Conservation (phyloP, 768 basidiomycete genomes). For the Mycena galericulata region DNA sequence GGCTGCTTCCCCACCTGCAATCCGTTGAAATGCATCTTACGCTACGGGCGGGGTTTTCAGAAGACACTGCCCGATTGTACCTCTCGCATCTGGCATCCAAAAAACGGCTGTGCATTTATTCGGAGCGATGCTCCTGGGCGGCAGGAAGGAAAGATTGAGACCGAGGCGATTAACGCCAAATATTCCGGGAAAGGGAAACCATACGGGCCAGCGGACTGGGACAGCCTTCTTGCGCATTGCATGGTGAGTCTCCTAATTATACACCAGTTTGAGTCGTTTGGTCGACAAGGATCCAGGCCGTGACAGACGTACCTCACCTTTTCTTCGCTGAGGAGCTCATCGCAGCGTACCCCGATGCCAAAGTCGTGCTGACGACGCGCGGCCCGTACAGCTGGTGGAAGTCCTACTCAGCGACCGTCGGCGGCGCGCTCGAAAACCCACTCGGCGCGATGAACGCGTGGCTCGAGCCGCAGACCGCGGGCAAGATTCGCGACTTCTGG, state of each 20-base stretch:
- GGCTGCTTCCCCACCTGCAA: neutral
- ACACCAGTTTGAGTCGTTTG: too few relatives aligned
- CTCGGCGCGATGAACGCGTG: neutral
- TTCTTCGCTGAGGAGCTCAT: conserved; percentile 18
- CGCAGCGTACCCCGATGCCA: too few relatives aligned
- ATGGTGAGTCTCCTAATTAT: conserved; percentile 1
- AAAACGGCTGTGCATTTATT: neutral
- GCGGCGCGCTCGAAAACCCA: neutral
- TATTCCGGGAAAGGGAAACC: conserved; percentile 15
- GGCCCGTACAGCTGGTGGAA: conserved; percentile 15
- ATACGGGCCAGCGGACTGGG: conserved; percentile 21
- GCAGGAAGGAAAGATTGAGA: too few relatives aligned
- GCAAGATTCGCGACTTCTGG: conserved; percentile 2
- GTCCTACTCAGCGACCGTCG: conserved; percentile 11
- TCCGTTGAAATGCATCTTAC: neutral
- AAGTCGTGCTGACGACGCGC: conserved; percentile 20
- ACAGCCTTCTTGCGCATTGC: conserved; percentile 17
- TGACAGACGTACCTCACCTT: conserved; percentile 12
- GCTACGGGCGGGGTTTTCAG: neutral
- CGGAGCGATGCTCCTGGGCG: too few relatives aligned
- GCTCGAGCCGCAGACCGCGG: neutral
- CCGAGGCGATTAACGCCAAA: conserved; percentile 22
- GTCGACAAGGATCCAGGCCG: conserved; percentile 1
- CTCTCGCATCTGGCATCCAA: neutral
- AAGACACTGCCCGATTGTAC: neutral